Base-by-base conservation (phyloP, 331 rosid species). In the Erythrophleum ivorense region DNA sequence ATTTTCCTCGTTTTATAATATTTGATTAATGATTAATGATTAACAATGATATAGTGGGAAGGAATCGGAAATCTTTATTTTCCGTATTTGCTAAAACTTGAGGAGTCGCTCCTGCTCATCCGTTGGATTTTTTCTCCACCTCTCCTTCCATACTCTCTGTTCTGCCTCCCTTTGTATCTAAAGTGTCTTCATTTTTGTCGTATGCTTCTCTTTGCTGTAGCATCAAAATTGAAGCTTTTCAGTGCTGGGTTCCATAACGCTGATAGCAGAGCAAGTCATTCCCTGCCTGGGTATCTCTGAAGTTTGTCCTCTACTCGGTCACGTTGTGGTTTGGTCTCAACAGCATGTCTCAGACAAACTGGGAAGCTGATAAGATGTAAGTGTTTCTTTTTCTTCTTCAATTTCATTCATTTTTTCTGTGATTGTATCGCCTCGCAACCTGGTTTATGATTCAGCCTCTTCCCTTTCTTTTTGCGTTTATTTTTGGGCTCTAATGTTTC, bases 321-420 rank as follows among this genome's bases (percentile, higher is more conserved):
- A 79, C 78, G 48, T 70, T 54, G 69, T 84, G 46, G 49, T 78
- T 86, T 84, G 46, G 49, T 80, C 86, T 78, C 55, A 7, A 24
- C 83, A 90, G 55, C 86, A 96, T 96, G 99, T 92, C 99, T 91
- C 99, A 96, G 75, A 96, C 99, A 73, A 94, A 94, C 92, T 96
- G 99, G 99, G 99, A 96, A 91, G 99, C 99, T 82, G 99, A 96
- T 87, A 96, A 96, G 90, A 96, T 96, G 99, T 90, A 88, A 90
- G 92, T 81, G 69, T 73, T 40, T 53, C 13, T 2, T 58, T 54
- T 83, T 59, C 43, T 21, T 68, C 1, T 3, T 41, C 63, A 21
- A 76, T 21, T 77, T 24, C 72, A 46, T 31, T 77, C 24, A 9
- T 10, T 19, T 69, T 29, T 60, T n/a, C 7, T 16, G 16, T 6